phyloP scores from a whole-genome alignment of 2,329 filamentous ascomycete genomes.

The Paecilomyces niveus region DNA sequence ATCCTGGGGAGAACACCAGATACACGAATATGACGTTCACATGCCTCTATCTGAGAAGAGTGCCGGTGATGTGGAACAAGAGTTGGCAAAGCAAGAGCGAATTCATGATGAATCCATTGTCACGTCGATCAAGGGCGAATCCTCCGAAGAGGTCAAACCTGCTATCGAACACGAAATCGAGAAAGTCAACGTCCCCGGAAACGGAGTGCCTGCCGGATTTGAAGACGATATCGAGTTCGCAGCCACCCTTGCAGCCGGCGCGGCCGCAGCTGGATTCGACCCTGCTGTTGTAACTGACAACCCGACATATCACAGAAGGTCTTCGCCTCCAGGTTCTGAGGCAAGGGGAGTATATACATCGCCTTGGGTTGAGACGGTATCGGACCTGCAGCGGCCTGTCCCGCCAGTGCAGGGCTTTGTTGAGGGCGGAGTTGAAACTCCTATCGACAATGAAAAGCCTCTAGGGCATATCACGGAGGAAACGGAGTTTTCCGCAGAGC shows the following conservation, averaged over 20 bases:
- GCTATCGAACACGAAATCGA: background rate
- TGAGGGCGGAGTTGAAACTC: constrained; percentile 44
- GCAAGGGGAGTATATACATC: constrained; percentile 46
- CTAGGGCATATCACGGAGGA: constrained; percentile 9
- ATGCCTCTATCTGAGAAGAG: constrained; percentile 43
- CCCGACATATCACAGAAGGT: constrained; percentile 54
- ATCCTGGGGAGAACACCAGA: constrained; percentile 59
- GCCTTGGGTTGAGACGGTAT: constrained; percentile 43
- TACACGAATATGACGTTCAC: constrained; percentile 56
- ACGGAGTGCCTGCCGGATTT: constrained; percentile 54
- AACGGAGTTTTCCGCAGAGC: constrained; percentile 14
- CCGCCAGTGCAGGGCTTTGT: constrained; percentile 32
- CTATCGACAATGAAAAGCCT: constrained; percentile 26
- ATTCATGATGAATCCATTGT: background rate
- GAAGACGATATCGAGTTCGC: constrained; percentile 62
- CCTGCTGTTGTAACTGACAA: constrained; percentile 64
- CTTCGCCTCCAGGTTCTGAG: constrained; percentile 57
- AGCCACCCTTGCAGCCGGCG: constrained; percentile 60
- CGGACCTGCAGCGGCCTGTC: constrained; percentile 15
- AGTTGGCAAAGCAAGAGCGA: background rate
- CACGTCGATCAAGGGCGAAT: background rate
- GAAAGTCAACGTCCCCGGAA: constrained; percentile 12
- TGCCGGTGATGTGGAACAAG: background rate
- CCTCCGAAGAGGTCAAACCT: background rate
- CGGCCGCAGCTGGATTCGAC: constrained; percentile 64